Evolutionary conservation across 2,329 filamentous ascomycete genomes (phyloP), one percentile per base, ranked within the genome.

Genomic region (Nakataea oryzae): DNA sequence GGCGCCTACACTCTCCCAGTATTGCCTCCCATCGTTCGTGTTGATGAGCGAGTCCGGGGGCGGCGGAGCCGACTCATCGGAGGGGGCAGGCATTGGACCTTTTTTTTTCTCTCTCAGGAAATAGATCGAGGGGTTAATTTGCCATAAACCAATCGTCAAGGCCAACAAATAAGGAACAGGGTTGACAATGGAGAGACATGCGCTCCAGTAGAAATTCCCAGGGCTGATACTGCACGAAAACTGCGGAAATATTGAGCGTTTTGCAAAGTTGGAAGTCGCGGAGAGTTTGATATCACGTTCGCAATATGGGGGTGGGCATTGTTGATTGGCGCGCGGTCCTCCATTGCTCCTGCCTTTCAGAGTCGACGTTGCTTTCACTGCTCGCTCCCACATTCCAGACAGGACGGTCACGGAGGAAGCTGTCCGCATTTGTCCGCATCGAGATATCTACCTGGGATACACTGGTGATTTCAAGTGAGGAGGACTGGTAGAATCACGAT

Each of bases 1-100:
- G 55, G 78, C 75, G 2, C 73, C 72, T 61, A 78, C 68, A 27
- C 70, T 67, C 61, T 80, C 70, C 81, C 81, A 84, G 70, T 83
- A 84, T 28, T 70, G 68, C 21, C 72, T 72, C 17, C 75, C 73
- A 58, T 75, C 74, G 14, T 70, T 70, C 1, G 68, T 68, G 61
- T 69, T 70, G 63, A 77, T 74, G 13, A 69, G 66, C 13, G 71
- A 69, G 61, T 77, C 74, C n/a, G 73, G 64, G n/a, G 65, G 62
- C n/a, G 34, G 12, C 27, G n/a, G 26, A 17, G 27, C 21, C 24
- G 54, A 14, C 4, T 21, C 21, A n/a, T 27, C 14, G 21, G 58
- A 24, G 24, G 34, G 24, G 32, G 26, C 17, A 34, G 41, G 11
- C 34, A 28, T 54, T 47, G 32, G 26, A n/a, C 50, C 13, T 14